Percentiles rank a stretch among this genome's conserved stretches.
phyloP scores from a whole-genome alignment of 805 yeast genomes.

The Tetrapisispora arboricola region DNA sequence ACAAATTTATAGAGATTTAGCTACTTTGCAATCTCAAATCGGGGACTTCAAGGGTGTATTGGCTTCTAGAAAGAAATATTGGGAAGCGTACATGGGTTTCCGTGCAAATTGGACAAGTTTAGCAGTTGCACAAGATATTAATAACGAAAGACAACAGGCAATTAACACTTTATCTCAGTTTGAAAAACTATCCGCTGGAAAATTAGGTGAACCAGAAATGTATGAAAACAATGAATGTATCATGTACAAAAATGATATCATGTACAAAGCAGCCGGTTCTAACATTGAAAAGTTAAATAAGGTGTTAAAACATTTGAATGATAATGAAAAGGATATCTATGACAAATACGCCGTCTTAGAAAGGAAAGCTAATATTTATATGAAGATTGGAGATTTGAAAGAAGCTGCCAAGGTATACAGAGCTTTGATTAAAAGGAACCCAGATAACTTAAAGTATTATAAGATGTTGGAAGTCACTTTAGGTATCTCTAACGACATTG shows the following conservation, averaged over 20 bases:
- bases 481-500: constrained; percentile 36
- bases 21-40: constrained; percentile 67
- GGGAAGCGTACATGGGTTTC: constrained; percentile 69
- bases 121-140: constrained; percentile 77
- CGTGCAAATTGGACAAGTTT: constrained; percentile 86
- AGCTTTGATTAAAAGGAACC: constrained; percentile 68
- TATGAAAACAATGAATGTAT: constrained; percentile 75
- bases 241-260: constrained; percentile 58
- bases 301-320: constrained; percentile 52
- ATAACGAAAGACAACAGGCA: constrained; percentile 56
- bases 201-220: constrained; percentile 53
- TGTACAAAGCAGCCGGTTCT: constrained; percentile 50
- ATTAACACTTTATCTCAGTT: constrained; percentile 62
- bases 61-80: constrained; percentile 52
- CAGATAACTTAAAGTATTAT: constrained; percentile 66
- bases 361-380: constrained; percentile 51
- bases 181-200: constrained; percentile 63
- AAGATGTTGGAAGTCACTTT: constrained; percentile 54
- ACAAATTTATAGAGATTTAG: constrained; percentile 72
- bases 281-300: constrained; percentile 34
- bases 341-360: constrained; percentile 59
- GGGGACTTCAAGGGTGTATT: constrained; percentile 60
- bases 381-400: constrained; percentile 43
- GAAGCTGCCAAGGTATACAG: constrained; percentile 67
- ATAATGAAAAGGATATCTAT: constrained; percentile 40